Conservation (phyloP, 768 basidiomycete genomes). For the Suillus bovinus region DNA sequence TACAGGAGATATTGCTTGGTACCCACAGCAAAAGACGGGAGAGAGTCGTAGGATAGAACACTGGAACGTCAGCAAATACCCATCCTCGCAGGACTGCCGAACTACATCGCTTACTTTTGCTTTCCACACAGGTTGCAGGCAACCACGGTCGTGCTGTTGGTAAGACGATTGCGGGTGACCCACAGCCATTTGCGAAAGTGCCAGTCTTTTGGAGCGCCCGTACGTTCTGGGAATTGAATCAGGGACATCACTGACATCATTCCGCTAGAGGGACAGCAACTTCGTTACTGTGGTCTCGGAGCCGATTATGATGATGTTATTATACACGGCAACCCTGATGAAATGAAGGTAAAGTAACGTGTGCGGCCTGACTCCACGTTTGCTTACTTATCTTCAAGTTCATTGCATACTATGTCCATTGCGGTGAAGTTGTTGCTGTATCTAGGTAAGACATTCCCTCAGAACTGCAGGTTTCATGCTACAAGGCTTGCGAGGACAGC, state of each 20-base stretch:
- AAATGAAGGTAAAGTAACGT: slow-evolving; percentile 63
- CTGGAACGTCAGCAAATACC: slow-evolving; percentile 67
- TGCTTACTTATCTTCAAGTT: slow-evolving; percentile 46
- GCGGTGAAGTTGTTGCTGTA: slow-evolving; percentile 64
- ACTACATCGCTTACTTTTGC: background rate
- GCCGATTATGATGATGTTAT: slow-evolving; percentile 73
- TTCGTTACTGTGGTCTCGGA: slow-evolving; percentile 82
- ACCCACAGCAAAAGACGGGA: slow-evolving; percentile 60
- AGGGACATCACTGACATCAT: slow-evolving; percentile 6
- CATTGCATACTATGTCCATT: slow-evolving; percentile 75
- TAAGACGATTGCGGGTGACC: slow-evolving; percentile 64
- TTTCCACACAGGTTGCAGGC: slow-evolving; percentile 62
- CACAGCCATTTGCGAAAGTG: slow-evolving; percentile 70
- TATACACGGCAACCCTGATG: slow-evolving; percentile 71
- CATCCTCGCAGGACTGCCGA: background rate
- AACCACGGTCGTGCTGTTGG: slow-evolving; percentile 88
- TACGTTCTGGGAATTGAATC: slow-evolving; percentile 36
- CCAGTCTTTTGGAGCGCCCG: slow-evolving; percentile 92
- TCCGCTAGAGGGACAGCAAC: slow-evolving; percentile 72
- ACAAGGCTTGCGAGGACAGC: slow-evolving; percentile 34
- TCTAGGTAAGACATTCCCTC: slow-evolving; percentile 46
- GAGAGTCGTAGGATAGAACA: slow-evolving; percentile 73
- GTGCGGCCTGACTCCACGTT: background rate
- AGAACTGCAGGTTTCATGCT: background rate
- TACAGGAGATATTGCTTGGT: slow-evolving; percentile 77